Conservation (phyloP, 2,329 filamentous ascomycete species). For the Diplodia seriata region DNA sequence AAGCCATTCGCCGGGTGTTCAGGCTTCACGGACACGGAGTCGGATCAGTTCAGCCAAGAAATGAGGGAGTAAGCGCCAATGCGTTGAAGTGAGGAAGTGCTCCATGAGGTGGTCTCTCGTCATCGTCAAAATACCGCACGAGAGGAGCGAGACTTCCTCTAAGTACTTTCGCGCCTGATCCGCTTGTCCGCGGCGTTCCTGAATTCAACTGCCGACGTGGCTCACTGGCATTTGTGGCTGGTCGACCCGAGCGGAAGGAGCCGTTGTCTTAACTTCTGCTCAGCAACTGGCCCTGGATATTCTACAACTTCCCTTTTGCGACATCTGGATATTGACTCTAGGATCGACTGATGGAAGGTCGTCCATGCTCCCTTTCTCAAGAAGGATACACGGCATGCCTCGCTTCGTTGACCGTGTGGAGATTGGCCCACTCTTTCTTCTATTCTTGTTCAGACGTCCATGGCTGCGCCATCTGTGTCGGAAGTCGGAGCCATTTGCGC, state of each 20-base stretch:
- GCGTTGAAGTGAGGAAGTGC: not conserved
- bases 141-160: not conserved
- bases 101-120: not conserved
- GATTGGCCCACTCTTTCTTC: not conserved
- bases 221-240: slow-evolving; percentile 14
- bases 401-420: not conserved
- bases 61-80: not conserved
- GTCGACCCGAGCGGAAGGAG: slow-evolving; percentile 1
- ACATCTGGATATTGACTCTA: not conserved
- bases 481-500: not conserved
- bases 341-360: not conserved
- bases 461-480: not conserved
- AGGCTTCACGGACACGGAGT: not conserved
- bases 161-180: not conserved
- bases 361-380: not conserved
- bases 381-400: not conserved
- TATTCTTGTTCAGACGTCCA: not conserved
- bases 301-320: not conserved
- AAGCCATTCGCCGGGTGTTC: too few species aligned
- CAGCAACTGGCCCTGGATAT: not conserved
- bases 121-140: not conserved
- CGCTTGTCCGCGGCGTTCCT: not conserved
- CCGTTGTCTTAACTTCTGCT: not conserved
- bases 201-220: not conserved
- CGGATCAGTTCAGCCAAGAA: not conserved